Conservation (phyloP, 345 rosid genomes). For the sweet orange (Citrus sinensis) region DVS_A1.0 CM039167.1:10454501-10455000, state of each 20-base stretch:
- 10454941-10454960: constrained; percentile 11
- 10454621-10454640: too few relatives aligned
- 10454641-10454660: neutral
- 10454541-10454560: too few relatives aligned
- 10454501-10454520: too few relatives aligned
- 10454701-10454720: neutral
- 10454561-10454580: too few relatives aligned
- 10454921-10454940: neutral
- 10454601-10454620: too few relatives aligned
- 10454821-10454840: constrained; percentile 17
- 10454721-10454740: neutral
- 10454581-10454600: too few relatives aligned
- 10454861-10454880: constrained; percentile 6
- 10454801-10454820: constrained; percentile 4
- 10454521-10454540: too few relatives aligned
- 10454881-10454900: neutral
- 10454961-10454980: constrained; percentile 7
- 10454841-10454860: neutral
- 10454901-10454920: constrained; percentile 1
- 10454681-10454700: neutral
- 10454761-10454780: neutral
- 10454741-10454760: neutral
- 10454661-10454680: neutral
- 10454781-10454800: neutral
- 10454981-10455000: neutral